Evolutionary conservation across 179 eudicot species (phyloP).

Genomic region (Sideroxylon spinosum): DNA sequence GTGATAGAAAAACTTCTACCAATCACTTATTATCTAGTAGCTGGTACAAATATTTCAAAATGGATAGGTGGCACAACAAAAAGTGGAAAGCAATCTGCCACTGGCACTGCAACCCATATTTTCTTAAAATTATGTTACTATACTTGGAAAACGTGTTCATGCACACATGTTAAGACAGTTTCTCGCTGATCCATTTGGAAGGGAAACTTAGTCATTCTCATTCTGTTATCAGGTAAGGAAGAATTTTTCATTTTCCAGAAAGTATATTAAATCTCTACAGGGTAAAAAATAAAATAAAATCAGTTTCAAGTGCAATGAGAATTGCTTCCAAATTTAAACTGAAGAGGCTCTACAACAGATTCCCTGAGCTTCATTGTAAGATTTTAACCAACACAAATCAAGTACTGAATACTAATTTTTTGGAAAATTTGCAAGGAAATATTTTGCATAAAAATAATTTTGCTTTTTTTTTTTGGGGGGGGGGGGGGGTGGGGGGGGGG

Average conservation of each 20-base stretch:
- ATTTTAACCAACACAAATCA: too few relatives aligned
- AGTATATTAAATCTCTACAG: not conserved
- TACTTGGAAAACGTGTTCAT: too few relatives aligned
- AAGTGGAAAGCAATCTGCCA: not conserved
- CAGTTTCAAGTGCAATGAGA: not conserved
- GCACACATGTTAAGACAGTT: too few relatives aligned
- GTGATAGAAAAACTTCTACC: not conserved
- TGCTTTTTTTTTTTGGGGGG: too few relatives aligned
- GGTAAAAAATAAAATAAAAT: too few relatives aligned
- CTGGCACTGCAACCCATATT: not conserved
- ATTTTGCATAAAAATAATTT: not conserved
- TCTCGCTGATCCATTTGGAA: not conserved
- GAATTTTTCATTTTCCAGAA: not conserved
- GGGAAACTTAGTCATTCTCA: not conserved
- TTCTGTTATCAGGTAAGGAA: not conserved
- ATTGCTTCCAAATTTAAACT: not conserved
- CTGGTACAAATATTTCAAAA: not conserved
- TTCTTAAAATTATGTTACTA: too few relatives aligned
- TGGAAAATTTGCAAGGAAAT: not conserved
- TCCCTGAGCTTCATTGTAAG: not conserved
- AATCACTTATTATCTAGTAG: not conserved
- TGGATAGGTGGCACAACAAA: not conserved
- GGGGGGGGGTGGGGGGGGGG: not conserved
- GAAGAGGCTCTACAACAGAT: not conserved
- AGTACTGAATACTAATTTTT: not conserved